Base-by-base conservation (phyloP, 2,329 filamentous ascomycete genomes). In the Trichophyton benhamiae region DNA sequence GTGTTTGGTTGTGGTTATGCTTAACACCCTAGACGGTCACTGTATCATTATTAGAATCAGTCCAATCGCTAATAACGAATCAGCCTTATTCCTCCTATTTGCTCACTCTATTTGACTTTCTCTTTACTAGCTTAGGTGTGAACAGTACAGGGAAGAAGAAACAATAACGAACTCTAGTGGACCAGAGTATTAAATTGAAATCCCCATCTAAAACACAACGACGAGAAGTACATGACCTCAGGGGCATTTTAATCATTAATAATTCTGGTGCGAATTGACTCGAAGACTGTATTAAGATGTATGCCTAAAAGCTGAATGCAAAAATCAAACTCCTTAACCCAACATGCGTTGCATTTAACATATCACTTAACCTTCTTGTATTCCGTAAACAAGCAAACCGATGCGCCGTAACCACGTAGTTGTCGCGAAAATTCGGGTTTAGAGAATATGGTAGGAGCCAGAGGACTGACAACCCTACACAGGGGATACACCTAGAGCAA, bases 401-500 rank as follows among this genome's bases (percentile, higher is more conserved):
- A 30, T 36, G 52, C 27, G 52, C 52, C 52, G 27, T 36, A 36
- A 55, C 30, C 30, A 27, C 17, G 36, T 9, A 27, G 49, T 17
- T 55, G 9, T 38, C 9, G 33, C 33, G 11, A 13, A 38, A 38
- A 38, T 38, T 38, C 33, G 33, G 33, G 33, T 38, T 38, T 38
- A 38, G 3, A 38, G n/a, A 17, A 25, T 17, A 36, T n/a, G 30
- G 3, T 13, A 9, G 13, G 33, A 38, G 33, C 33, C 52, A 20
- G 15, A n/a, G 11, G 22, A 30, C 9, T 17, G 8, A 30, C 5
- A 15, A 13, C 11, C 11, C 33, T 55, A 55, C 2, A 17, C 33
- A 17, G 52, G 25, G 1, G 52, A 30, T 5, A 55, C 52, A 15
- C 52, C 52, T 30, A 55, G 17, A 38, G 52, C 73, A 66, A 80